Base-by-base conservation (phyloP, 495 filamentous ascomycete species). In the Hypoxylon cercidicola region DNA sequence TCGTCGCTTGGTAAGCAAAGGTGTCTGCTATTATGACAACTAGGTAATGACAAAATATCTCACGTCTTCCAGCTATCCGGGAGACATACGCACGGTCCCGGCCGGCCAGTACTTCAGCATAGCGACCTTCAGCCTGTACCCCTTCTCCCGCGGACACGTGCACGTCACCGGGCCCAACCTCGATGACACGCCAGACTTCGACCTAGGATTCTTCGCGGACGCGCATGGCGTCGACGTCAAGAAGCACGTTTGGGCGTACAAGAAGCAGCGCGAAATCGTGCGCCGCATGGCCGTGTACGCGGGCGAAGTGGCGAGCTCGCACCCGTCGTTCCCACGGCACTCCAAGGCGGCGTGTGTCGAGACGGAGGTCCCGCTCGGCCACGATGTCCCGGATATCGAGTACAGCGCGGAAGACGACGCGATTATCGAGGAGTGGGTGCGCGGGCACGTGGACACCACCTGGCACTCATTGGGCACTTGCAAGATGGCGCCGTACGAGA, bases 261-360 rank as follows among this genome's bases (percentile, higher is more conserved):
- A 87, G 57, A 72, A 78, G 62, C 70, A 74, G n/a, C 76, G 84
- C 3, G 85, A 88, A 47, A 78, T 88, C 35, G 66, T 76, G 7
- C 78, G 86, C 0, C 80, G 85, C 1, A 81, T 84, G 68, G 55
- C 70, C 4, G 70, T 74, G 53, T 87, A 80, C 62, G 75, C 77
- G 4, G 85, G 86, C 39, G 84, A 87, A 55, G 44, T 86, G 5
- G 68, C 75, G 13, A 28, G 47, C 7, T 60, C 70, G 3, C 86
- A 88, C 53, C 87, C 85, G 3, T 65, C 59, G 2, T 89, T 87
- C 64, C 55, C 74, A n/a, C n/a, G n/a, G n/a, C n/a, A n/a, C n/a
- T n/a, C n/a, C n/a, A n/a, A n/a, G n/a, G 84, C 82, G 1, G 74
- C 69, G 3, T 58, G 46, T 12, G 11, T 45, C 4, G 20, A 23